A percentile compares a stretch with the other conserved stretches of the same genome.
Conservation (phyloP, 1,139 yeast species). For the Kodamaea derodonti region DNA sequence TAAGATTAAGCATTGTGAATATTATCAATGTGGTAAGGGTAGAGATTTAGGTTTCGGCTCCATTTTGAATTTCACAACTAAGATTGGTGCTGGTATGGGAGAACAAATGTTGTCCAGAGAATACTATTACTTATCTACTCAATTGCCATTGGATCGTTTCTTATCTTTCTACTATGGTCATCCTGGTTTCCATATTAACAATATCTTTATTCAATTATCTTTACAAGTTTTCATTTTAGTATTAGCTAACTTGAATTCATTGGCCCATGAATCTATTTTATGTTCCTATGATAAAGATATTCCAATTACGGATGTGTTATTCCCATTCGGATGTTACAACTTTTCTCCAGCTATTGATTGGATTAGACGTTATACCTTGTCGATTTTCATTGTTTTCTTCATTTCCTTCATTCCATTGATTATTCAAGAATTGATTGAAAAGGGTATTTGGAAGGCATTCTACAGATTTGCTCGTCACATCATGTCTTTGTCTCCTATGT, state of each 20-base stretch:
- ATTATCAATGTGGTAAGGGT: constrained; percentile 99
- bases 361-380: constrained; percentile 95
- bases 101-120: constrained; percentile 99
- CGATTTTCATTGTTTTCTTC: constrained; percentile 97
- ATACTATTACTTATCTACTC: constrained; percentile 95
- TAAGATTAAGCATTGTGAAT: constrained; percentile 97
- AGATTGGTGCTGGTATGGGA: constrained; percentile 99
- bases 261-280: constrained; percentile 84
- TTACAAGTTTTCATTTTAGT: constrained; percentile 91
- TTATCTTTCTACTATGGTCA: constrained; percentile 97
- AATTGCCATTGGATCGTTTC: constrained; percentile 94
- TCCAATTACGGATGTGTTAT: constrained; percentile 81
- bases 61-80: constrained; percentile 95
- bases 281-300: constrained; percentile 80
- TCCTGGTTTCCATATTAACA: constrained; percentile 98
- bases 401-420: constrained; percentile 94
- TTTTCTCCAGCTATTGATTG: constrained; percentile 88
- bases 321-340: constrained; percentile 94
- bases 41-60: constrained; percentile 99
- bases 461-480: constrained; percentile 90
- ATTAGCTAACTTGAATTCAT: constrained; percentile 82
- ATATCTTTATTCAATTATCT: constrained; percentile 90
- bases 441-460: constrained; percentile 95
- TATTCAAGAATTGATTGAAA: constrained; percentile 95
- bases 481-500: constrained; percentile 88